A percentile compares a stretch with the other conserved stretches of the same genome.
These are phyloP conservation scores for Oemleria cerasiformis DNA, from an alignment of 306 rosid genomes.

Conservation along the genomic window DNA sequence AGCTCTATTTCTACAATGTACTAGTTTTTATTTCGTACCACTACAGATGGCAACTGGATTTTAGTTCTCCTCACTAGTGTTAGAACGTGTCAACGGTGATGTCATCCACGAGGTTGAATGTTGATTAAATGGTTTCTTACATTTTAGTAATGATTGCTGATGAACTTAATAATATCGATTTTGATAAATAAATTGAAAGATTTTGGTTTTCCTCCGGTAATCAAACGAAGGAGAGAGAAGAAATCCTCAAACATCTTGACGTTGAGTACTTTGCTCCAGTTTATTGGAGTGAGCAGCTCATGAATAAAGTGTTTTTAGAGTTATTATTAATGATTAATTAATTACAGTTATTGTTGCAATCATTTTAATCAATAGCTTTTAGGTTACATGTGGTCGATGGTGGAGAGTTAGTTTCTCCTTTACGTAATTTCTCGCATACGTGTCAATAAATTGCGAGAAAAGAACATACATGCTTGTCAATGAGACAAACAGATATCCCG, in stretches of 20 bases:
- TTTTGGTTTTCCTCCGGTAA: background rate
- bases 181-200: no score
- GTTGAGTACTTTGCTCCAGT: background rate
- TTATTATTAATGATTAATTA: background rate
- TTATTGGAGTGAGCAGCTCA: background rate
- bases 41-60: slow-evolving; percentile 7
- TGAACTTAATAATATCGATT: background rate
- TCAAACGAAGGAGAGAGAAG: background rate
- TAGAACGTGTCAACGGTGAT: background rate
- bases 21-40: background rate
- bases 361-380: background rate
- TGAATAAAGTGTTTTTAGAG: background rate
- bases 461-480: background rate
- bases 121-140: background rate
- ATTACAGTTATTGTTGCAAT: background rate
- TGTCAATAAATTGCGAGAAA: background rate
- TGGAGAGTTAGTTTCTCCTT: background rate
- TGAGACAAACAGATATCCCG: background rate
- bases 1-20: background rate
- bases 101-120: background rate
- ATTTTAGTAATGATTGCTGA: background rate
- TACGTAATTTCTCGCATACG: background rate
- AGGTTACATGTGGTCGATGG: background rate
- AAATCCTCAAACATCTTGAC: background rate
- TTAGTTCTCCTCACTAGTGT: background rate